Percentiles rank a stretch among this genome's conserved stretches.
Conservation (phyloP, 2,329 filamentous ascomycete genomes). For the Fusarium graminum region DNA sequence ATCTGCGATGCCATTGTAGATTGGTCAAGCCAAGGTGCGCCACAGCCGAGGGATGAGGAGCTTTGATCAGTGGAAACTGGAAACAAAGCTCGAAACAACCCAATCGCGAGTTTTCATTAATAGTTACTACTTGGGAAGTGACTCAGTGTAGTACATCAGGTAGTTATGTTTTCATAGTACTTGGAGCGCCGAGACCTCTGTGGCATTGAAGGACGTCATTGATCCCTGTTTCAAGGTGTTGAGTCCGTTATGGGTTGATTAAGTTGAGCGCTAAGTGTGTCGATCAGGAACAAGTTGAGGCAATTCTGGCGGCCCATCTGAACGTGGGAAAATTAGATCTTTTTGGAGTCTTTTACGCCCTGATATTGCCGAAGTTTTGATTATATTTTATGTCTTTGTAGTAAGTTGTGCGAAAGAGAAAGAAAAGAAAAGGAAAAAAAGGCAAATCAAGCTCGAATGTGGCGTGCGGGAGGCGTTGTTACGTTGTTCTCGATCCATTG, state of each 20-base stretch:
- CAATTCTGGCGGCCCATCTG: neutral
- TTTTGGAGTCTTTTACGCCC: neutral
- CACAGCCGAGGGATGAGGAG: neutral
- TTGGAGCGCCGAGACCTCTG: constrained; percentile 6
- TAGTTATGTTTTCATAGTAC: neutral
- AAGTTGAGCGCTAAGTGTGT: constrained; percentile 38
- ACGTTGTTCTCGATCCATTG: constrained; percentile 7
- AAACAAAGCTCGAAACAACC: constrained; percentile 15
- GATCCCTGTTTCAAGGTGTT: constrained; percentile 23
- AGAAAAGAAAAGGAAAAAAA: neutral
- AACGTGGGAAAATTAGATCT: neutral
- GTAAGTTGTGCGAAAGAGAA: neutral
- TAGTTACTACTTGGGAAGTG: neutral
- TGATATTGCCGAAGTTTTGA: neutral
- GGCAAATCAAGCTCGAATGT: constrained; percentile 13
- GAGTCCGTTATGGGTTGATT: constrained; percentile 25
- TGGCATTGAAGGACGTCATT: constrained; percentile 24
- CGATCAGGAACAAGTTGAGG: constrained; percentile 41
- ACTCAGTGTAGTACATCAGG: constrained; percentile 1
- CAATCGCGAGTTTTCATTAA: constrained; percentile 8
- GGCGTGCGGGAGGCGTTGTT: constrained; percentile 29
- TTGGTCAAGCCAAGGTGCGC: neutral
- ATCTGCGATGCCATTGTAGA: neutral
- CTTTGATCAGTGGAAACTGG: neutral
- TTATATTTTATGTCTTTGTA: neutral